Conservation (phyloP, 1,284 basidiomycete genomes). For the Leccinum huronense region DNA sequence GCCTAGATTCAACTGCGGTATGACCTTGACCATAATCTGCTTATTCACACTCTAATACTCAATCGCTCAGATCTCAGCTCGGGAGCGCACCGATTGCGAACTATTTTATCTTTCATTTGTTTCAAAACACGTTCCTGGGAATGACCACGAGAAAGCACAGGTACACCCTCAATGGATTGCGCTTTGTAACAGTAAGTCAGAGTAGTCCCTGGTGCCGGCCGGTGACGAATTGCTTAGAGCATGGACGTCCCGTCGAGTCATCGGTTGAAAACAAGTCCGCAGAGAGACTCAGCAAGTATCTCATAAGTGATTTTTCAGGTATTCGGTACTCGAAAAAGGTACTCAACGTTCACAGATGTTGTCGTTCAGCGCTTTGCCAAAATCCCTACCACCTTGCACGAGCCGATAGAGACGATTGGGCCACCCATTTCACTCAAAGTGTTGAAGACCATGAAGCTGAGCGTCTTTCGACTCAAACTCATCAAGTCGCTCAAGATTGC, state of each 20-base stretch:
- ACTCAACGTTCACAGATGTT: constrained; percentile 36
- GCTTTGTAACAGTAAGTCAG: constrained; percentile 60
- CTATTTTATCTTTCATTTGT: constrained; percentile 76
- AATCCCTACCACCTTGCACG: constrained; percentile 17
- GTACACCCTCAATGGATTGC: constrained; percentile 63
- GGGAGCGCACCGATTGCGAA: constrained; percentile 85
- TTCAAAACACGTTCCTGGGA: constrained; percentile 42
- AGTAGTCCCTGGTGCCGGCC: constrained; percentile 2
- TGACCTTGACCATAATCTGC: constrained; percentile 22
- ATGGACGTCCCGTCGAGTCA: constrained; percentile 54
- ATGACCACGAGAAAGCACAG: constrained; percentile 45
- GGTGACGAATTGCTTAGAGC: constrained; percentile 42
- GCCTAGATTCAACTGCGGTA: constrained; percentile 71
- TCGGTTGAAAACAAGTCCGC: constrained; percentile 34
- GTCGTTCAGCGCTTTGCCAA: constrained; percentile 34
- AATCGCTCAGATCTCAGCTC: constrained; percentile 54
- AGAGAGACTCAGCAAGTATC: constrained; percentile 58
- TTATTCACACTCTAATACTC: constrained; percentile 21
- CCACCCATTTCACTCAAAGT: constrained; percentile 45
- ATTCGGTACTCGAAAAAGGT: constrained; percentile 1
- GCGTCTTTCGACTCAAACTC: constrained; percentile 53
- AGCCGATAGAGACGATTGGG: constrained; percentile 9
- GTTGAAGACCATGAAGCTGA: constrained; percentile 64
- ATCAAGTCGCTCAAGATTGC: constrained; percentile 44
- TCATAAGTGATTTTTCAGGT: constrained; percentile 52